Evolutionary conservation across 352 stramenopile genomes (phyloP).

Genomic region (Phytophthora parvispora): DNA sequence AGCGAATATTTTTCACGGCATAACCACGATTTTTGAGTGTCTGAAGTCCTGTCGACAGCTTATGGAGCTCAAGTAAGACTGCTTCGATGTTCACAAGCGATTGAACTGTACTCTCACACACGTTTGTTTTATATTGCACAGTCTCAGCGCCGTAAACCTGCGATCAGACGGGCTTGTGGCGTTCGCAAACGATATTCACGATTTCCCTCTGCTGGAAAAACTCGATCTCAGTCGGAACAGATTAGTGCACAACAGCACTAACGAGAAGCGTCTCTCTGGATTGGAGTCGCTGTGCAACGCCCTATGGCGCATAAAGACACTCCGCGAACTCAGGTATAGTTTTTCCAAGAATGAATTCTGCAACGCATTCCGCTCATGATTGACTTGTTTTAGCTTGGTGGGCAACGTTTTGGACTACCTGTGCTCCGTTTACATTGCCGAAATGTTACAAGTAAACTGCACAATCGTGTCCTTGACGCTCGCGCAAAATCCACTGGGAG

Average conservation of each 20-base stretch:
- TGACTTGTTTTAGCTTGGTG: slow-evolving; percentile 40
- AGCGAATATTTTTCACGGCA: slow-evolving; percentile 69
- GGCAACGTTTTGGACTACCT: slow-evolving; percentile 72
- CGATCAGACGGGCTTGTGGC: slow-evolving; percentile 65
- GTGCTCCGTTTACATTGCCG: slow-evolving; percentile 44
- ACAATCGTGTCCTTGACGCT: slow-evolving; percentile 49
- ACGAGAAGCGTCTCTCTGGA: slow-evolving; percentile 57
- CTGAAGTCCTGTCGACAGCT: slow-evolving; percentile 64
- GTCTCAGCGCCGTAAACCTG: slow-evolving; percentile 44
- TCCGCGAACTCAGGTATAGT: slow-evolving; percentile 48
- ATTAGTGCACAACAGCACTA: slow-evolving; percentile 61
- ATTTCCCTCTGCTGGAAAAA: slow-evolving; percentile 49
- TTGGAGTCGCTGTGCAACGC: slow-evolving; percentile 67
- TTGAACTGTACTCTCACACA: neutral
- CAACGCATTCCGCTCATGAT: neutral
- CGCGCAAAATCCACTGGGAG: slow-evolving; percentile 53
- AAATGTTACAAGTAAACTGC: slow-evolving; percentile 72
- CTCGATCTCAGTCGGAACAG: slow-evolving; percentile 64
- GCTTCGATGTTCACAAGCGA: neutral
- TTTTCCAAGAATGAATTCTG: too few species aligned
- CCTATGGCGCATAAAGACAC: slow-evolving; percentile 54
- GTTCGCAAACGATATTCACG: slow-evolving; percentile 52
- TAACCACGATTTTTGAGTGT: slow-evolving; percentile 50
- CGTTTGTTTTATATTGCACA: slow-evolving; percentile 12
- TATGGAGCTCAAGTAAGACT: slow-evolving; percentile 57